A percentile compares a stretch with the other conserved stretches of the same genome.
These are phyloP conservation scores for Aspergillus biplanus DNA, from an alignment of 495 filamentous ascomycete species.

Conservation along the genomic window DNA sequence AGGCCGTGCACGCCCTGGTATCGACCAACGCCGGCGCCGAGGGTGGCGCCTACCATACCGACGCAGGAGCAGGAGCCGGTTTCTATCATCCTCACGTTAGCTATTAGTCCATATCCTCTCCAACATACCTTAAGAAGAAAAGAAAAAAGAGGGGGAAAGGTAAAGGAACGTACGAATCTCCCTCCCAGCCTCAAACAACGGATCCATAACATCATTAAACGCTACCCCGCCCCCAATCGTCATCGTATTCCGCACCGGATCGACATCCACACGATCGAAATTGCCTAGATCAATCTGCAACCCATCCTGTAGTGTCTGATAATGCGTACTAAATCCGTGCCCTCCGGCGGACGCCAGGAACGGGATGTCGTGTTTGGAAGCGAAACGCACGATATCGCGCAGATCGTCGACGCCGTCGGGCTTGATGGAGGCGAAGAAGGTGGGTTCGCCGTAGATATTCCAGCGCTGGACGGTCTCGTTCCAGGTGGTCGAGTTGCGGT, in stretches of 20 bases:
- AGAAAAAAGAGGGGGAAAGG: too few relatives aligned
- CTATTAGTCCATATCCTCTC: neutral
- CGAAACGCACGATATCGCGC: neutral
- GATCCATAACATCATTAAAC: conserved; percentile 26
- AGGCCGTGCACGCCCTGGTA: conserved; percentile 42
- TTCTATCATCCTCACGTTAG: conserved; percentile 11
- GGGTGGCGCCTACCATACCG: conserved; percentile 37
- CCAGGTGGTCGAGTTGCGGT: neutral
- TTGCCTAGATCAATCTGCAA: conserved; percentile 37
- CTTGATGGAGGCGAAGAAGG: neutral
- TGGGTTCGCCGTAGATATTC: neutral
- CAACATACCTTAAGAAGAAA: too few relatives aligned
- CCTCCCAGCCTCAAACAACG: conserved; percentile 32
- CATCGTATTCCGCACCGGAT: conserved; percentile 13
- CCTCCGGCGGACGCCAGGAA: conserved; percentile 41
- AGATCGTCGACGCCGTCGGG: neutral
- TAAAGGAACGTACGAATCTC: conserved; percentile 32
- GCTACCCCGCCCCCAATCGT: conserved; percentile 29
- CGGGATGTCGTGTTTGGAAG: conserved; percentile 28
- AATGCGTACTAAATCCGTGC: conserved; percentile 31
- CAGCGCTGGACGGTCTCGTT: neutral
- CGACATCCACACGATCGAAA: conserved; percentile 29
- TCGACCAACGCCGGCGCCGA: conserved; percentile 46
- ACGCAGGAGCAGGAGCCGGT: conserved; percentile 33
- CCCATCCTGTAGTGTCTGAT: conserved; percentile 25